Evolutionary conservation across 345 rosid species (phyloP), one percentile per base, ranked within the genome.

Genomic region (Aethionema arabicum): DNA sequence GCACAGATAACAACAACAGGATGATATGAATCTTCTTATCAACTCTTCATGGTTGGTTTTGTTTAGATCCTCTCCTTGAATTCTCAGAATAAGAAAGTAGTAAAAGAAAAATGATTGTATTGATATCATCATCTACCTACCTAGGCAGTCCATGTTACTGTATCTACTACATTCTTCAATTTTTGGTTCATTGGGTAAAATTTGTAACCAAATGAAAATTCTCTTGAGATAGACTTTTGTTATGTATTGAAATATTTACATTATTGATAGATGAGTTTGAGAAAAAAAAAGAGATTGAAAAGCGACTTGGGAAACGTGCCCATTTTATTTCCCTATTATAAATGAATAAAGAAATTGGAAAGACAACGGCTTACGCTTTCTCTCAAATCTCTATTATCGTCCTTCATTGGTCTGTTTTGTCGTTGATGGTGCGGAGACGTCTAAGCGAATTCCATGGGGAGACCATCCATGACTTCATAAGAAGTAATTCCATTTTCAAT

Each of bases 371-470:
- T 56, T 58, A 56, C 54, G 69, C 35, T 41, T 69, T 56, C 41
- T 49, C 27, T n/a, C n/a, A n/a, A n/a, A n/a, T n/a, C n/a, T 21
- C 65, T 49, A 31, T 46, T 56, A 55, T 54, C 65, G 29, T 63
- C 38, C 55, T 64, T 66, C 60, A n/a, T n/a, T n/a, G n/a, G 60
- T 51, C 66, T 57, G 60, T 57, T 63, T 13, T 57, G 65, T 32
- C 9, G 40, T 64, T 57, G 44, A 58, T 58, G 75, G 75, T 71
- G 12, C 50, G 33, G 69, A 63, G 74, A 32, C 65, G 46, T 63
- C 64, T 56, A 13, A 11, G 70, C 70, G 55, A 58, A 56, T 71
- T 44, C 75, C 31, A 58, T 42, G 69, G 70, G 42, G 52, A 7
- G 11, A 57, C 11, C 13, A 4, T 9, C 35, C 43, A 27, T 37